phyloP scores from a whole-genome alignment of 2,329 filamentous ascomycete genomes.

The Apiospora rasikravindrae region DNA sequence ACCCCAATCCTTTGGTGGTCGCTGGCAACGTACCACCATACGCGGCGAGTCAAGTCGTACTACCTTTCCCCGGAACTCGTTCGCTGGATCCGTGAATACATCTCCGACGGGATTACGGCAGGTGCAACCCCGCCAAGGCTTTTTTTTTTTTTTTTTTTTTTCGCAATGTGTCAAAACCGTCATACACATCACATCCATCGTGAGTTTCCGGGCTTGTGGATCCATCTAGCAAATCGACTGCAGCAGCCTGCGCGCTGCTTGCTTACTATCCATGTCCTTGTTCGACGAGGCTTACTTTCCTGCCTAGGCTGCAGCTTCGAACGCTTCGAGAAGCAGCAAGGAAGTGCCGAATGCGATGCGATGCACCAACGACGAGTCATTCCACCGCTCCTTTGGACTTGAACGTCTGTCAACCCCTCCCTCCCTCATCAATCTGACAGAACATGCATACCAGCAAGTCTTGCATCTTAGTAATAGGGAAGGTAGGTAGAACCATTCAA shows the following conservation, averaged over 20 bases:
- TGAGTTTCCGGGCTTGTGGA: neutral
- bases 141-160: too few species aligned
- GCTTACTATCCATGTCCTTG: neutral
- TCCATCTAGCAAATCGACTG: neutral
- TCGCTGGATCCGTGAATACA: neutral
- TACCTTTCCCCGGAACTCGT: neutral
- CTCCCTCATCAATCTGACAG: neutral
- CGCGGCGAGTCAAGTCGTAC: neutral
- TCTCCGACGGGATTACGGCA: neutral
- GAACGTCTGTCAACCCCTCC: neutral
- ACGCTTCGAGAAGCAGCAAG: conserved; percentile 3
- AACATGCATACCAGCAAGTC: neutral
- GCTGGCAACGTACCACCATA: neutral
- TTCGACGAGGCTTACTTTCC: neutral
- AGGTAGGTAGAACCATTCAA: neutral
- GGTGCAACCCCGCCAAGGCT: neutral
- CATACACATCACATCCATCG: neutral
- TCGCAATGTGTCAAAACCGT: neutral
- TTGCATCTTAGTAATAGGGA: neutral
- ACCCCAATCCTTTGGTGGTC: neutral
- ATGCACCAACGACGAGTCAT: conserved; percentile 5
- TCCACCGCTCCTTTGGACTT: neutral
- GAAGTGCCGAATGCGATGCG: neutral
- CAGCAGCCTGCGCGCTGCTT: neutral
- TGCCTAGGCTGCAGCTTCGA: neutral